These are phyloP conservation scores for Argentina anserina DNA, from an alignment of 306 rosid genomes.

Conservation along the genomic window DNA sequence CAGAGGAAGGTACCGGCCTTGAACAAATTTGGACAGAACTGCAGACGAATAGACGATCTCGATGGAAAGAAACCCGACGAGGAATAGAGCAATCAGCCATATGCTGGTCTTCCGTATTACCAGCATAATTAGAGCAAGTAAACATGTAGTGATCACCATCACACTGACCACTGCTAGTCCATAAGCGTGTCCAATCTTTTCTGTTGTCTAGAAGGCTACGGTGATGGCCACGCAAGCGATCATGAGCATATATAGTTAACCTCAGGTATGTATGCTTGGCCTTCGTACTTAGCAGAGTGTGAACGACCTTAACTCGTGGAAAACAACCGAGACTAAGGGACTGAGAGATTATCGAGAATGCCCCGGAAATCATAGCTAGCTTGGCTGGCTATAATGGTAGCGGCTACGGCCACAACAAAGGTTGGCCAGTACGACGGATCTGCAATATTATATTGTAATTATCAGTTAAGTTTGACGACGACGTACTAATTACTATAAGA, in stretches of 20 bases:
- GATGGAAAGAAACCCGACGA: slow-evolving; percentile 27
- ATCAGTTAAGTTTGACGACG: not conserved
- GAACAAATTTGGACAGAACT: slow-evolving; percentile 56
- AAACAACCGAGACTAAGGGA: slow-evolving; percentile 71
- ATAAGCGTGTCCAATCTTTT: slow-evolving; percentile 71
- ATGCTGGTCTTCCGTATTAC: slow-evolving; percentile 71
- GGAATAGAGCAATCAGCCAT: slow-evolving; percentile 50
- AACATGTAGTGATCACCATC: slow-evolving; percentile 55
- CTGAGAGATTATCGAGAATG: slow-evolving; percentile 69
- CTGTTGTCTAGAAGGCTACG: slow-evolving; percentile 63
- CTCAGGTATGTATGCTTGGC: slow-evolving; percentile 84
- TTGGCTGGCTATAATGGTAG: slow-evolving; percentile 80
- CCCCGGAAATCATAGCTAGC: slow-evolving; percentile 94
- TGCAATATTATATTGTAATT: slow-evolving; percentile 25
- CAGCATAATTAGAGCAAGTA: slow-evolving; percentile 62
- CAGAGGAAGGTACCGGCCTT: slow-evolving; percentile 75
- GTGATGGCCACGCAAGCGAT: slow-evolving; percentile 57
- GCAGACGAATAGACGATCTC: slow-evolving; percentile 51
- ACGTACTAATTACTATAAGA: not conserved
- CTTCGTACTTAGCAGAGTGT: slow-evolving; percentile 66
- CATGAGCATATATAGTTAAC: slow-evolving; percentile 70
- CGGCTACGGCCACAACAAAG: slow-evolving; percentile 69
- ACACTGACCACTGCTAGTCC: slow-evolving; percentile 81
- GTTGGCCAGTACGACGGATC: slow-evolving; percentile 79
- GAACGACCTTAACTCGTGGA: slow-evolving; percentile 73